These are phyloP conservation scores for Alternaria consortialis DNA, from an alignment of 2,329 filamentous ascomycete species.

Conservation along the genomic window DNA sequence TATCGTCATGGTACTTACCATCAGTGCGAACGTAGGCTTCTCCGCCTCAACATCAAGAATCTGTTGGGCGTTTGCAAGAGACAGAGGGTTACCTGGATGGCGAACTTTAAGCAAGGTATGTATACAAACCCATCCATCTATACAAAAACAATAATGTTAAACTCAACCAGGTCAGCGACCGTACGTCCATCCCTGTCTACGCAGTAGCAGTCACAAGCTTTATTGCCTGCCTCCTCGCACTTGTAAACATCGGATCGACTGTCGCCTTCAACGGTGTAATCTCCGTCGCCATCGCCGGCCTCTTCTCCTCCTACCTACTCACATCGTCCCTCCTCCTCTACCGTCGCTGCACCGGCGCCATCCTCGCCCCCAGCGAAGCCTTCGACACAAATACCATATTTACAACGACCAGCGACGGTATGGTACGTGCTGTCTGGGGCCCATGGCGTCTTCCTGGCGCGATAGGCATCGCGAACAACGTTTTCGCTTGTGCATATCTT, in stretches of 20 bases:
- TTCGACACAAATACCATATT: not conserved
- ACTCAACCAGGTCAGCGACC: constrained; percentile 27
- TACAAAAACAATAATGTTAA: constrained; percentile 1
- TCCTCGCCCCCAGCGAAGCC: constrained; percentile 16
- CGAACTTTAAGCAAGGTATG: constrained; percentile 27
- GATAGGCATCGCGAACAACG: constrained; percentile 34
- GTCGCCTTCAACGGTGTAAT: constrained; percentile 41
- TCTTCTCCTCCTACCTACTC: constrained; percentile 41
- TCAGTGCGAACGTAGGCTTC: constrained; percentile 47
- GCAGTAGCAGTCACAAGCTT: constrained; percentile 40
- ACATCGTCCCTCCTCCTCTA: constrained; percentile 34
- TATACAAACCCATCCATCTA: not conserved
- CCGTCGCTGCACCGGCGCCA: constrained; percentile 36
- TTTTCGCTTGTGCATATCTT: constrained; percentile 34
- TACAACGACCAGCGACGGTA: constrained; percentile 16
- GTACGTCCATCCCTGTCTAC: constrained; percentile 48
- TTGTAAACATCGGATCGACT: constrained; percentile 59
- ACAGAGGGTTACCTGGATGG: constrained; percentile 53
- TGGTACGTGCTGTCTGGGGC: constrained; percentile 29
- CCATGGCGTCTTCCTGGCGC: constrained; percentile 33
- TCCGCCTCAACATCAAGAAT: constrained; percentile 51
- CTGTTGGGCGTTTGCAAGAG: constrained; percentile 54
- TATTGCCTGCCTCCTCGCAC: constrained; percentile 53
- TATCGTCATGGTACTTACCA: constrained; percentile 41
- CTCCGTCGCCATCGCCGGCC: constrained; percentile 38